Base-by-base conservation (phyloP, 306 rosid species). In the Argentina anserina region DNA sequence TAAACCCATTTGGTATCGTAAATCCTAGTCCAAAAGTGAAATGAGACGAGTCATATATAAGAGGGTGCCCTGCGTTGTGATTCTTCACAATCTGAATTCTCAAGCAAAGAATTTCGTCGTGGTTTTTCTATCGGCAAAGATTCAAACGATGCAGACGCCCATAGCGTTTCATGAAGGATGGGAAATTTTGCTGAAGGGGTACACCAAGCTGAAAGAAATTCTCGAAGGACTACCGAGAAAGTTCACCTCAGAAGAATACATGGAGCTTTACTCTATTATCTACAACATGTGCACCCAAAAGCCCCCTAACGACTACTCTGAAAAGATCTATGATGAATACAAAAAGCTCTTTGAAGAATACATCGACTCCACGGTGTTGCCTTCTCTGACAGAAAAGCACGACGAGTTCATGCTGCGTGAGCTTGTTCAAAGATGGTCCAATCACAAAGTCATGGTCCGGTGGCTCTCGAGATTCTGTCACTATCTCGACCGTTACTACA, bases 331-430 rank as follows among this genome's bases (percentile, higher is more conserved):
- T 72, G 78, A 80, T 15, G 79, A 46, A 61, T 87, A 80, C 65
- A 26, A 10, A 20, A 73, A 56, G 8, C 46, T 39, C 17, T 61
- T 83, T 21, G 65, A 47, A n/a, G 77, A 76, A 0, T 85, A 85
- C 46, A 72, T 81, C 18, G 12, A 5, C 3, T 28, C 42, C 11
- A 72, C 75, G 4, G 89, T 90, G 65, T 39, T 90, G 70, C 89
- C 88, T 12, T 75, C 86, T 17, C 62, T 87, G 21, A 80, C 59
- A 63, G 89, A 84, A 59, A 87, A 90, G 74, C 90, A 86, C 7
- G 88, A 78, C 36, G 91, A 83, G 28, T 89, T 81, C 71, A 77
- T 85, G 95, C 60, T 89, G 72, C 82, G 78, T 81, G 95, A 89
- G 69, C 86, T 89, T 20, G 87, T 83, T 28, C 62, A 29, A 42